A percentile compares a stretch with the other conserved stretches of the same genome.
phyloP scores from a whole-genome alignment of 2,329 filamentous ascomycete genomes.

The Diaporthe citriasiana region DNA sequence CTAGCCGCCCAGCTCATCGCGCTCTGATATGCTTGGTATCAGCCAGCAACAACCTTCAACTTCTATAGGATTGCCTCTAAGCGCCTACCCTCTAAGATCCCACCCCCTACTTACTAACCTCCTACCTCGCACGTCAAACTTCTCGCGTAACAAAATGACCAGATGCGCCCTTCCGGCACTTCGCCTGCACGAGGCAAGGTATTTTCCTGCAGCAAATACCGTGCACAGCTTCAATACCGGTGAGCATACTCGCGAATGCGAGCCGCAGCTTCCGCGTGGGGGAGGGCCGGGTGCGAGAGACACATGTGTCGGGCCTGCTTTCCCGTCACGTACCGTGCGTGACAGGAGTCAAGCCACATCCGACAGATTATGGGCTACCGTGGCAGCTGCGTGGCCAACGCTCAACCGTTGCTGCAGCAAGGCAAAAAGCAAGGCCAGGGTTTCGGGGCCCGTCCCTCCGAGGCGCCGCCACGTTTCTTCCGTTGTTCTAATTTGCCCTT shows the following conservation, averaged over 20 bases:
- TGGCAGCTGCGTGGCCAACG: constrained; percentile 26
- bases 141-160: neutral
- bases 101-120: neutral
- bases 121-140: neutral
- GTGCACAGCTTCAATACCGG: neutral
- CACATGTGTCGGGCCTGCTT: neutral
- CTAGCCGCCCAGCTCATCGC: neutral
- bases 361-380: neutral
- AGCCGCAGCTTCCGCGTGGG: constrained; percentile 1
- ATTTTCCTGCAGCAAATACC: neutral
- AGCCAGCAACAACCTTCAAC: neutral
- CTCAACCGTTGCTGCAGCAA: constrained; percentile 19
- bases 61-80: neutral
- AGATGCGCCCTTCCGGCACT: neutral
- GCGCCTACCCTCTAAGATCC: neutral
- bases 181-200: neutral
- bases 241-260: neutral
- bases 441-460: neutral
- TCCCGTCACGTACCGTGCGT: neutral
- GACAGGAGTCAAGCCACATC: neutral
- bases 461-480: neutral
- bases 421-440: neutral
- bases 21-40: neutral
- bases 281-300: neutral
- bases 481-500: neutral